Evolutionary conservation across 1,139 yeast genomes (phyloP).

Genomic region (Hyphopichia buzzinii): DNA sequence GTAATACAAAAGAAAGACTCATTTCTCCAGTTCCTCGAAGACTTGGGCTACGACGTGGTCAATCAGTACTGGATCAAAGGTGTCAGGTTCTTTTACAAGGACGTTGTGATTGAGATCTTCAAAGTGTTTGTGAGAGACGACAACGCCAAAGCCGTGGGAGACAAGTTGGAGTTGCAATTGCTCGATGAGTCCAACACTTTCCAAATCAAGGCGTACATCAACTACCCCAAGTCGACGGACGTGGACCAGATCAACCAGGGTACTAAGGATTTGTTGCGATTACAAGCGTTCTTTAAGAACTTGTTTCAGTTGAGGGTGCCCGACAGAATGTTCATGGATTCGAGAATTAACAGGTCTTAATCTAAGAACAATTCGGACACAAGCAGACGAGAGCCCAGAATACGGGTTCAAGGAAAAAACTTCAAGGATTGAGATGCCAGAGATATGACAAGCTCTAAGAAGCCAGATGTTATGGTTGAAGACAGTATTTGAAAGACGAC

Average conservation of each 20-base stretch:
- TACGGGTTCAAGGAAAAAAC: too few relatives aligned
- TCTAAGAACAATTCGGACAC: too few relatives aligned
- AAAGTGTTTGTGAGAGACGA: slow-evolving; percentile 49
- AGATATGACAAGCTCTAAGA: too few relatives aligned
- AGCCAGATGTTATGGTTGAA: too few relatives aligned
- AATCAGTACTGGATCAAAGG: slow-evolving; percentile 71
- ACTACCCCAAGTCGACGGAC: slow-evolving; percentile 72
- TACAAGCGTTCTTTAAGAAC: slow-evolving; percentile 67
- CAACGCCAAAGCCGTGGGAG: slow-evolving; percentile 8
- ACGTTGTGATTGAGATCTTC: slow-evolving; percentile 59
- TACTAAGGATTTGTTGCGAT: slow-evolving; percentile 54
- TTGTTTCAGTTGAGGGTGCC: slow-evolving; percentile 69
- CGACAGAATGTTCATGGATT: slow-evolving; percentile 78
- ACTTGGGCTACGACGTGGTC: slow-evolving; percentile 68
- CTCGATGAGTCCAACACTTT: slow-evolving; percentile 57
- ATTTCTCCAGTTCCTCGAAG: slow-evolving; percentile 51
- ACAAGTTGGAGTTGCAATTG: slow-evolving; percentile 37
- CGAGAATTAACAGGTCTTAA: slow-evolving; percentile 56
- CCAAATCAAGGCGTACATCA: slow-evolving; percentile 65
- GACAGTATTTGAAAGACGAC: too few relatives aligned
- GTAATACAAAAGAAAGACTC: slow-evolving; percentile 28
- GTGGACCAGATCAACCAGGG: slow-evolving; percentile 69
- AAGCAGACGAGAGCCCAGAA: too few relatives aligned
- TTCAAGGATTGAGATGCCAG: too few relatives aligned
- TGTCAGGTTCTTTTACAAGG: slow-evolving; percentile 60